Percentiles rank a stretch among this genome's conserved stretches.
Evolutionary conservation across 179 eudicot species (phyloP).

Genomic region (Amaranthus tricolor): DNA sequence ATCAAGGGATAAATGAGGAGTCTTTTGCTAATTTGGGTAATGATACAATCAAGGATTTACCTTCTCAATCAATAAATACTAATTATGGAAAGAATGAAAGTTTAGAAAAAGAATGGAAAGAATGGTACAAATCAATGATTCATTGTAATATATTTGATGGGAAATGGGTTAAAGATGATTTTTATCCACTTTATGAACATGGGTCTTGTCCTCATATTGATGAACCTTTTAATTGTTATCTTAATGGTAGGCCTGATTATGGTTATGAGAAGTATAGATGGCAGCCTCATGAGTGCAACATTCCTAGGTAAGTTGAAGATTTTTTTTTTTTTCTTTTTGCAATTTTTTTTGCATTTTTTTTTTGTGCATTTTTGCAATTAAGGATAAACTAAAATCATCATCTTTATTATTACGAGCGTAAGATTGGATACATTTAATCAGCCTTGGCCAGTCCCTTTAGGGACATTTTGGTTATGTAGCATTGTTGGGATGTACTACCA

Average conservation of each 20-base stretch:
- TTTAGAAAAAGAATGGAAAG: slow-evolving; percentile 9
- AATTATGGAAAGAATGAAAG: neutral
- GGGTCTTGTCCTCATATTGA: slow-evolving; percentile 75
- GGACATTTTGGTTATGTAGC: no score
- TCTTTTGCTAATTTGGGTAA: neutral
- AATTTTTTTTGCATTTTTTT: neutral
- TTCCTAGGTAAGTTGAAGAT: slow-evolving; percentile 48
- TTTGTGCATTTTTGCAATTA: no score
- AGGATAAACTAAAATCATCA: no score
- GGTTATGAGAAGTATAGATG: slow-evolving; percentile 59
- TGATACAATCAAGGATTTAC: neutral
- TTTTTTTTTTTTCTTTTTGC: neutral
- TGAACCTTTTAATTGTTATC: slow-evolving; percentile 58
- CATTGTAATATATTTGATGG: slow-evolving; percentile 67
- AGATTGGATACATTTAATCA: no score
- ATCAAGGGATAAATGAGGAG: neutral
- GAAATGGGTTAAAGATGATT: slow-evolving; percentile 64
- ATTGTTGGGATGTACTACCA: no score
- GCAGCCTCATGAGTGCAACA: slow-evolving; percentile 61
- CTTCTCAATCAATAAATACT: neutral
- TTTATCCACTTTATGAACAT: slow-evolving; percentile 51
- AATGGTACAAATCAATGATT: slow-evolving; percentile 28
- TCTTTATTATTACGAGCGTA: no score
- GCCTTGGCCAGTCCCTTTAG: no score
- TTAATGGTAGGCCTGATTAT: slow-evolving; percentile 63